phyloP scores from a whole-genome alignment of 1,284 basidiomycete genomes.

The Vanrija humicola region DNA sequence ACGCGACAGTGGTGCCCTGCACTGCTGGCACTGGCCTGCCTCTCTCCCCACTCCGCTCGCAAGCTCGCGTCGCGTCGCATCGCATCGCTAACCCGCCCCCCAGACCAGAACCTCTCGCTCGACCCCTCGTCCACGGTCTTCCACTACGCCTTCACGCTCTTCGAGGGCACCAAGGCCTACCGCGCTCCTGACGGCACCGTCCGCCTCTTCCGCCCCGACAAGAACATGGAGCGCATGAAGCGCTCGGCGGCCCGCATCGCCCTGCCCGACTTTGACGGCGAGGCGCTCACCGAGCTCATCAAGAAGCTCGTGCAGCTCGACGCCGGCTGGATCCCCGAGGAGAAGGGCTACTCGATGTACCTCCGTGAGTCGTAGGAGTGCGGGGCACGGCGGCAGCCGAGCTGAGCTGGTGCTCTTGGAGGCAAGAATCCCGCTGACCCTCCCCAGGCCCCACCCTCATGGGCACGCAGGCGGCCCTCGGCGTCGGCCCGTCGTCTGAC shows the following conservation, averaged over 20 bases:
- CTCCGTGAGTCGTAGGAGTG: conserved; percentile 55
- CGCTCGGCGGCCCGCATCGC: conserved; percentile 49
- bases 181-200: conserved; percentile 71
- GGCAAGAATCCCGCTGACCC: background rate
- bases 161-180: conserved; percentile 98
- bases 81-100: background rate
- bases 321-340: conserved; percentile 86
- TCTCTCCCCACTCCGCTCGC: background rate
- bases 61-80: background rate
- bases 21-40: background rate
- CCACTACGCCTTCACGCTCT: conserved; percentile 78
- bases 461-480: conserved; percentile 82
- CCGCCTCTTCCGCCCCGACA: conserved; percentile 91
- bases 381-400: too few relatives aligned
- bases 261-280: conserved; percentile 68
- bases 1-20: background rate
- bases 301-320: conserved; percentile 85
- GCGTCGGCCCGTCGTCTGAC: conserved; percentile 80
- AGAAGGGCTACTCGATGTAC: conserved; percentile 87
- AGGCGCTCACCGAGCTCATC: conserved; percentile 74
- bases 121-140: conserved; percentile 84
- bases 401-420: background rate
- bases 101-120: conserved; percentile 69
- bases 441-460: conserved; percentile 59
- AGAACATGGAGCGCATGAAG: conserved; percentile 82